A percentile compares a stretch with the other conserved stretches of the same genome.
phyloP scores from a whole-genome alignment of 1,284 basidiomycete genomes.

The Lignosus rhinocerotis region DNA sequence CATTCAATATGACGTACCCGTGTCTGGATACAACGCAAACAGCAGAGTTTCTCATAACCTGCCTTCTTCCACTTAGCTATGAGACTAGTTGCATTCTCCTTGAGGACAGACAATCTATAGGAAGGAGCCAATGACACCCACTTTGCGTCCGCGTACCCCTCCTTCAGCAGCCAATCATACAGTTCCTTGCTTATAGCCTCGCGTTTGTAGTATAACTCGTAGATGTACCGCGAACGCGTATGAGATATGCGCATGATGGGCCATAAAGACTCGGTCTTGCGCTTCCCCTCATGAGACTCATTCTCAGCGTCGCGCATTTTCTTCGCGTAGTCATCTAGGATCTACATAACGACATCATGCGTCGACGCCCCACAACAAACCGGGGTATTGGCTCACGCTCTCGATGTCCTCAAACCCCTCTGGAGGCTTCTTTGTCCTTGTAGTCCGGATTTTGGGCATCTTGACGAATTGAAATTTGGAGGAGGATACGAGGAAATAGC shows the following conservation, averaged over 20 bases:
- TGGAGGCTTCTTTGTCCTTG: slow-evolving; percentile 92
- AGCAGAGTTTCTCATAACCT: slow-evolving; percentile 98
- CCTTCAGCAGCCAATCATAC: slow-evolving; percentile 98
- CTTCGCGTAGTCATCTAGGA: slow-evolving; percentile 93
- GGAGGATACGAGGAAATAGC: not conserved
- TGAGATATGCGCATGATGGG: slow-evolving; percentile 98
- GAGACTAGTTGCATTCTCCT: slow-evolving; percentile 55
- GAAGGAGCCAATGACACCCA: slow-evolving; percentile 45
- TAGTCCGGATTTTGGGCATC: slow-evolving; percentile 97
- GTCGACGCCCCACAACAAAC: not conserved
- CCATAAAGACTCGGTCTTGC: slow-evolving; percentile 97
- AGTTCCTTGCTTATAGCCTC: slow-evolving; percentile 93
- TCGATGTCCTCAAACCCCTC: slow-evolving; percentile 98
- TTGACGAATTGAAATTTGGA: slow-evolving; percentile 18
- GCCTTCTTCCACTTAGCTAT: slow-evolving; percentile 99
- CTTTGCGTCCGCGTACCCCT: slow-evolving; percentile 98
- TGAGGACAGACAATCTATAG: not conserved
- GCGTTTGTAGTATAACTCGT: slow-evolving; percentile 98
- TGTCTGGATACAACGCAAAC: slow-evolving; percentile 95
- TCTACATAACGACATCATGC: slow-evolving; percentile 43
- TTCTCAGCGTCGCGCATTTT: slow-evolving; percentile 98
- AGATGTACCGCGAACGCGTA: slow-evolving; percentile 94
- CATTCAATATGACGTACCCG: slow-evolving; percentile 50
- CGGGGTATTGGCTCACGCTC: slow-evolving; percentile 42
- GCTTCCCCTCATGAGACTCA: slow-evolving; percentile 96